Conservation (phyloP, 1,284 basidiomycete species). For the Trichosporon asahii region DNA sequence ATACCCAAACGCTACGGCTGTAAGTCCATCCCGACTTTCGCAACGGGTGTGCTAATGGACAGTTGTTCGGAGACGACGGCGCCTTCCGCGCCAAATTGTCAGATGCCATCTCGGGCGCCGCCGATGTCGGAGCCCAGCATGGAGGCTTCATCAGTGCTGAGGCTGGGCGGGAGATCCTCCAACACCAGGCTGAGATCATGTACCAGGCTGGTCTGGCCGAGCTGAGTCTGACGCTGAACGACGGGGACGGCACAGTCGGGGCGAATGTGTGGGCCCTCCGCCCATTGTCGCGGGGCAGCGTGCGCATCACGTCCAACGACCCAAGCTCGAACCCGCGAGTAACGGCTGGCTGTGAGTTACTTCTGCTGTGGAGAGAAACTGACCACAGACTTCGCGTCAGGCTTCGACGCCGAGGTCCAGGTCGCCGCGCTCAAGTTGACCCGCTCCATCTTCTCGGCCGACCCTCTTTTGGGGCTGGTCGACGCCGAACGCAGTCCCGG, state of each 20-base stretch:
- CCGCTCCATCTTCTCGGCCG: conserved; percentile 38
- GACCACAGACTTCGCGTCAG: conserved; percentile 24
- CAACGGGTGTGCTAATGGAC: too few species aligned
- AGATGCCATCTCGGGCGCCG: conserved; percentile 30
- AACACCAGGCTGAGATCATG: conserved; percentile 36
- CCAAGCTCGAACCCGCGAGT: conserved; percentile 60
- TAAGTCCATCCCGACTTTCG: neutral
- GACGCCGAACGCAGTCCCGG: conserved; percentile 9
- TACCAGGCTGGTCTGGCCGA: conserved; percentile 35
- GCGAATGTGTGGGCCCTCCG: conserved; percentile 39
- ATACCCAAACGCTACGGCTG: conserved; percentile 32
- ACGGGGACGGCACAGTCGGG: conserved; percentile 32
- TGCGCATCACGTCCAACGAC: conserved; percentile 58
- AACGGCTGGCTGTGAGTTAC: conserved; percentile 53
- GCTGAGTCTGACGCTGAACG: conserved; percentile 43
- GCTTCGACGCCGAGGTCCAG: conserved; percentile 47
- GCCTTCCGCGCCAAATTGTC: neutral
- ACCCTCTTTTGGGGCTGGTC: conserved; percentile 31
- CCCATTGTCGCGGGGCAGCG: conserved; percentile 48
- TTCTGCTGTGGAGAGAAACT: neutral
- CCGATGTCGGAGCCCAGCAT: conserved; percentile 16
- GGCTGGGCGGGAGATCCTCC: conserved; percentile 31
- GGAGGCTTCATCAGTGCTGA: conserved; percentile 30
- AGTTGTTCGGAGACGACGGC: conserved; percentile 14
- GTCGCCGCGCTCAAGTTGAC: conserved; percentile 38